Percentiles rank a stretch among this genome's conserved stretches.
phyloP scores from a whole-genome alignment of 2,329 filamentous ascomycete genomes.

The Exophiala lecanii-corni region DNA sequence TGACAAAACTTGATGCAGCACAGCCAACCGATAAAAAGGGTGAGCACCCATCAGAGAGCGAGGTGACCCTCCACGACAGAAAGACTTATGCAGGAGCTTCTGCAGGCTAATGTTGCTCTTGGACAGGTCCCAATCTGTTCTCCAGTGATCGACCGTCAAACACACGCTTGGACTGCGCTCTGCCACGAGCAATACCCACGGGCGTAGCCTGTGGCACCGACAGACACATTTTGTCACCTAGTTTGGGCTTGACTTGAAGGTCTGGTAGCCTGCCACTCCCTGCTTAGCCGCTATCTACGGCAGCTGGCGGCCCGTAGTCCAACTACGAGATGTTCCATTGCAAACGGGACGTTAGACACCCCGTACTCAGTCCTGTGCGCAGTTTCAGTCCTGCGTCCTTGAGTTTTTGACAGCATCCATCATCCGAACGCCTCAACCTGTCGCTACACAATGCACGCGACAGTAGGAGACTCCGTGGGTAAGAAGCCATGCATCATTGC shows the following conservation, averaged over 20 bases:
- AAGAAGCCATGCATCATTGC: too few species aligned
- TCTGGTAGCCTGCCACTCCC: too few species aligned
- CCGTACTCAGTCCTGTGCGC: slow-evolving; percentile 2
- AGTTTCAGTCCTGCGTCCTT: not conserved
- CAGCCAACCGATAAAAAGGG: not conserved
- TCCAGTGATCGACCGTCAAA: slow-evolving; percentile 4
- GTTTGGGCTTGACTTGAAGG: too few species aligned
- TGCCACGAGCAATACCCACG: slow-evolving; percentile 8
- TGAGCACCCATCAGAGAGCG: slow-evolving; percentile 9
- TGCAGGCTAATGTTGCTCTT: slow-evolving; percentile 1
- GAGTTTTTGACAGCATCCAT: too few species aligned
- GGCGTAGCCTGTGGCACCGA: slow-evolving; percentile 12
- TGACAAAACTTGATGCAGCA: not conserved
- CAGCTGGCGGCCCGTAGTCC: not conserved
- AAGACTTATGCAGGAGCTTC: slow-evolving; percentile 21
- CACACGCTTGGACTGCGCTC: not conserved
- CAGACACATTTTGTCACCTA: too few species aligned
- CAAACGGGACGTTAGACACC: not conserved
- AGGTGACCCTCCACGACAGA: slow-evolving; percentile 5
- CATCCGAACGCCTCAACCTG: too few species aligned
- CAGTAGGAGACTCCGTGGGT: too few species aligned
- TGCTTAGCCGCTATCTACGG: not conserved
- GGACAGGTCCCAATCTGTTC: not conserved
- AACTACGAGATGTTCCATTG: too few species aligned
- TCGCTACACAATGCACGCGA: too few species aligned